phyloP scores from a whole-genome alignment of 176 grass and related monocot species.

The Cenchrus purpureus region DNA sequence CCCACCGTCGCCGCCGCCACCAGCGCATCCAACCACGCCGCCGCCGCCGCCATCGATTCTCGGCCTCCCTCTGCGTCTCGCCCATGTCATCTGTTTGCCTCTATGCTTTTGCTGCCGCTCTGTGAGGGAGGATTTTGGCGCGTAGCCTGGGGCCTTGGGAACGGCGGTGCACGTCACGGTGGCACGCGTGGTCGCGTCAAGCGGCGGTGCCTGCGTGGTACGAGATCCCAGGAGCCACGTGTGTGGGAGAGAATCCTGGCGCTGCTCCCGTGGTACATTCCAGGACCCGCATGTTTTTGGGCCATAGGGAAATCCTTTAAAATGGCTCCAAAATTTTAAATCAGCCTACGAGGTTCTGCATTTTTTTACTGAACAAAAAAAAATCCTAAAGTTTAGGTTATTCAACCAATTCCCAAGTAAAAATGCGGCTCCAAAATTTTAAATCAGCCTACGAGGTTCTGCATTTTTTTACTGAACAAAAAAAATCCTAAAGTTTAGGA shows the following conservation, averaged over 20 bases:
- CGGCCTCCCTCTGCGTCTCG: background rate
- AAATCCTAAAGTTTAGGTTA: too few relatives aligned
- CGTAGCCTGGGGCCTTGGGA: background rate
- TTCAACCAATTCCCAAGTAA: too few relatives aligned
- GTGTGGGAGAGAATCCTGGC: background rate
- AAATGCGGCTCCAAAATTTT: background rate
- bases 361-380: too few relatives aligned
- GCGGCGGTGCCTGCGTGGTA: background rate
- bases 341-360: too few relatives aligned
- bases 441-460: too few relatives aligned
- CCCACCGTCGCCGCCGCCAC: background rate
- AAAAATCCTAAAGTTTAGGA: too few relatives aligned
- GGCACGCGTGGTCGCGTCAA: conserved; percentile 33
- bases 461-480: too few relatives aligned
- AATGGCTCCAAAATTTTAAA: background rate
- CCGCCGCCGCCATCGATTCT: conserved; percentile 6
- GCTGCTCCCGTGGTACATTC: background rate
- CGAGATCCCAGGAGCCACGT: conserved; percentile 13
- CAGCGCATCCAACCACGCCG: background rate
- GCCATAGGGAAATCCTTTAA: background rate
- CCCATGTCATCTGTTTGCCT: background rate
- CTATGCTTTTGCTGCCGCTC: background rate
- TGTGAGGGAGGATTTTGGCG: conserved; percentile 30
- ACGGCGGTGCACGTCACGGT: background rate
- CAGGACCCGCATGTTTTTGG: background rate